Percentiles rank a stretch among this genome's conserved stretches.
phyloP scores from a whole-genome alignment of 441 rosid genomes.

The Eutrema salsugineum region DNA sequence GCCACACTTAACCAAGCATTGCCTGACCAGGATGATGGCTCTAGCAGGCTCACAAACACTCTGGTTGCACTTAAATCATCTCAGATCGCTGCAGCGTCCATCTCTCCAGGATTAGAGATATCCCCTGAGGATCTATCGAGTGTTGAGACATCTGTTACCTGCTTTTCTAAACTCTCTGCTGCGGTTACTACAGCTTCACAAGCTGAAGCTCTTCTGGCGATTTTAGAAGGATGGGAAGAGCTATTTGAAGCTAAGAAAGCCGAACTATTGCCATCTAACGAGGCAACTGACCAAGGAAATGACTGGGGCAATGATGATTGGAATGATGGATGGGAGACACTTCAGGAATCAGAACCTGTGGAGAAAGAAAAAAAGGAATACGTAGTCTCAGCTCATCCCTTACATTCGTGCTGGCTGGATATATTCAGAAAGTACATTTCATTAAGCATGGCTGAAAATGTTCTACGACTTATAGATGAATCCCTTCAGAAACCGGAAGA shows the following conservation, averaged over 20 bases:
- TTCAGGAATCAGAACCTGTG: constrained; percentile 70
- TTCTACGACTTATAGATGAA: constrained; percentile 57
- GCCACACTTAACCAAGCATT: constrained; percentile 32
- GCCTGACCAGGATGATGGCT: constrained; percentile 51
- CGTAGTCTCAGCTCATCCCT: constrained; percentile 53
- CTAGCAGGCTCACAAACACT: constrained; percentile 72
- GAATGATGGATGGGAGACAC: constrained; percentile 99
- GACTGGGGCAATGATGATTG: constrained; percentile 82
- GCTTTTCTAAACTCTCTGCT: constrained; percentile 70
- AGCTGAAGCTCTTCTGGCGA: constrained; percentile 58
- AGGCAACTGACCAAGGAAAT: constrained; percentile 44
- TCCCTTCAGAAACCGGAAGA: constrained; percentile 53
- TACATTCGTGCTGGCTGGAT: constrained; percentile 80
- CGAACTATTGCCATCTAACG: constrained; percentile 41
- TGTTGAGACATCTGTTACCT: constrained; percentile 57
- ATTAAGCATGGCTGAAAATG: constrained; percentile 38
- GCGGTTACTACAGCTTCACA: constrained; percentile 49
- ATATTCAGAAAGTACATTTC: constrained; percentile 48
- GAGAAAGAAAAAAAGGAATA: constrained; percentile 42
- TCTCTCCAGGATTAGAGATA: constrained; percentile 68
- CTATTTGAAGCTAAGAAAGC: constrained; percentile 48
- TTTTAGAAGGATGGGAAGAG: constrained; percentile 95
- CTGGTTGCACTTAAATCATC: constrained; percentile 91
- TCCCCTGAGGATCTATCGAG: constrained; percentile 64
- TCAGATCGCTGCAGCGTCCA: constrained; percentile 55